Percentiles rank a stretch among this genome's conserved stretches.
Conservation (phyloP, 2,329 filamentous ascomycete genomes). For the Pyricularia grisea region DNA sequence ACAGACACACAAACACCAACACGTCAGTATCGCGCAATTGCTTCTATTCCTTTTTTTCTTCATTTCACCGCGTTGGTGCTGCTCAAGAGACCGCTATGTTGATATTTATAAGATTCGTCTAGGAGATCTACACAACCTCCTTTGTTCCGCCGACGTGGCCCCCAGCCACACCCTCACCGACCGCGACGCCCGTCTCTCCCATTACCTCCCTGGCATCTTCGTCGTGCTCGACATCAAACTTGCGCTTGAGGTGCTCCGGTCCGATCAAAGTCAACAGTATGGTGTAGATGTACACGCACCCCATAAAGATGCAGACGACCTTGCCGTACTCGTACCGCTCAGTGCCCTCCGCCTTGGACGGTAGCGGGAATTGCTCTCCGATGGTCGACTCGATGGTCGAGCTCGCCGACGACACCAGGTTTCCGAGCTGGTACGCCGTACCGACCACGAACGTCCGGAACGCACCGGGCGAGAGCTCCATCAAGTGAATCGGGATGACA, state of each 20-base stretch:
- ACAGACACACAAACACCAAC: not conserved
- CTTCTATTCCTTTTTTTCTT: not conserved
- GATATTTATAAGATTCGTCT: not conserved
- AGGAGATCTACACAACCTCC: not conserved
- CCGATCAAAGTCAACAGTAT: conserved; percentile 55
- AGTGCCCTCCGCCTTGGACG: conserved; percentile 29
- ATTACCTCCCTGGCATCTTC: conserved; percentile 36
- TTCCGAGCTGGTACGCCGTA: conserved; percentile 65
- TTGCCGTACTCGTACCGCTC: conserved; percentile 60
- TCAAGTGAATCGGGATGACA: conserved; percentile 63
- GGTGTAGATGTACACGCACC: conserved; percentile 61
- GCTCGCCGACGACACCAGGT: conserved; percentile 63
- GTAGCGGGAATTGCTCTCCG: conserved; percentile 64
- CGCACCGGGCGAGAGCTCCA: conserved; percentile 61
- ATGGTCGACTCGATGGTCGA: conserved; percentile 70
- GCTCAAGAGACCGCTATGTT: not conserved
- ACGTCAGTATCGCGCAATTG: not conserved
- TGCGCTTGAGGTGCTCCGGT: conserved; percentile 40
- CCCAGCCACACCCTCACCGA: not conserved
- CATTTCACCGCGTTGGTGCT: not conserved
- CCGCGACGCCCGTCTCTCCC: conserved; percentile 24
- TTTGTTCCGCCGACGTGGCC: not conserved
- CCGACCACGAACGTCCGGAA: conserved; percentile 65
- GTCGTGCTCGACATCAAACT: conserved; percentile 41
- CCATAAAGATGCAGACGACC: conserved; percentile 90